Evolutionary conservation across 2,329 filamentous ascomycete species (phyloP).

Genomic region (Cladosporium sp.): DNA sequence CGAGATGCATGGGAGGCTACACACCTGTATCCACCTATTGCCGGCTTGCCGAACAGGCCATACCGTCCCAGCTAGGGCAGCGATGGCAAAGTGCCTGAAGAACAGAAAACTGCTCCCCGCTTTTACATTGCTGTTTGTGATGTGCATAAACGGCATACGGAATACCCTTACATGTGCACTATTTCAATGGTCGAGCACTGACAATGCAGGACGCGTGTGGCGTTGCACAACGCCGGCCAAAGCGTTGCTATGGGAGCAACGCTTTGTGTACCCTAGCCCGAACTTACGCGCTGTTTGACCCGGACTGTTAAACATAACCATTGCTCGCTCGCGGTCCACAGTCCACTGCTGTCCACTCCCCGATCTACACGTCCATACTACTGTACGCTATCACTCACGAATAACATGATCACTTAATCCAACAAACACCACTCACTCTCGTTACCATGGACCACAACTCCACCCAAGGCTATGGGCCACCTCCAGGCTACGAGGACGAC

Average conservation of each 20-base stretch:
- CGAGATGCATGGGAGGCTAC: neutral
- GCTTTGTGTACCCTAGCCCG: neutral
- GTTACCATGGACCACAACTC: constrained; percentile 20
- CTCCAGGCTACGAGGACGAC: constrained; percentile 50
- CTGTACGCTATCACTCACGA: neutral
- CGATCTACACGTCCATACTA: neutral
- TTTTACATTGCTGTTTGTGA: too few species aligned
- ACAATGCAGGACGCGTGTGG: neutral
- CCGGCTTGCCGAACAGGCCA: neutral
- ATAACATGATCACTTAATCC: constrained; percentile 14
- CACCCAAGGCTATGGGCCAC: constrained; percentile 35
- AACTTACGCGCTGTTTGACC: constrained; percentile 1
- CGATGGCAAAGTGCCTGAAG: neutral
- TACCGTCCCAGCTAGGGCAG: neutral
- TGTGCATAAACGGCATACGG: too few species aligned
- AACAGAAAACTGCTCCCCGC: neutral
- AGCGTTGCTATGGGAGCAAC: constrained; percentile 1
- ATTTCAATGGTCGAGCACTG: neutral
- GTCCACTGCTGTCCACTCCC: neutral
- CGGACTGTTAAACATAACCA: constrained; percentile 3
- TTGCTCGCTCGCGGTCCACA: neutral
- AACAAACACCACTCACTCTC: constrained; percentile 1
- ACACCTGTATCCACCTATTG: neutral
- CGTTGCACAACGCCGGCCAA: neutral
- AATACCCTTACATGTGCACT: neutral